These are phyloP conservation scores for Spathaspora gorwiae DNA, from an alignment of 805 yeast genomes.

Conservation along the genomic window DNA sequence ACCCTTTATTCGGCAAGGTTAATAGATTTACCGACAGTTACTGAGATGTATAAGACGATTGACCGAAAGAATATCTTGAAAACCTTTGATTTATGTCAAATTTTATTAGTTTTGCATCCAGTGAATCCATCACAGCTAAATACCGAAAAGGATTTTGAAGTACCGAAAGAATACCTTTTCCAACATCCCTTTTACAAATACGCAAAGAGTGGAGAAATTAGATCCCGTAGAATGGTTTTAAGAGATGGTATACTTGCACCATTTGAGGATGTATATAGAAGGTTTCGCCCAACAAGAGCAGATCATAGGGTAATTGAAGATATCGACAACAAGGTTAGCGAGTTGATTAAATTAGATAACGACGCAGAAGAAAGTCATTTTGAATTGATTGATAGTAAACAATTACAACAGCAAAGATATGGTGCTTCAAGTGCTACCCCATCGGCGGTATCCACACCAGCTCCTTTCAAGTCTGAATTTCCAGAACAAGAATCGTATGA, in stretches of 20 bases:
- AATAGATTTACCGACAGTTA: slow-evolving; percentile 83
- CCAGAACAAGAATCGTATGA: slow-evolving; percentile 23
- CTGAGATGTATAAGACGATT: slow-evolving; percentile 83
- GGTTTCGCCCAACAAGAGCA: slow-evolving; percentile 68
- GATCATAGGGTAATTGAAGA: slow-evolving; percentile 69
- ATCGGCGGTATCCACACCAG: slow-evolving; percentile 25
- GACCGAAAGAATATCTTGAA: slow-evolving; percentile 87
- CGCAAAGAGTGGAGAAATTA: slow-evolving; percentile 33
- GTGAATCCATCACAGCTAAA: slow-evolving; percentile 36
- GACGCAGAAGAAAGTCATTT: slow-evolving; percentile 78
- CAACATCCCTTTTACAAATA: slow-evolving; percentile 38
- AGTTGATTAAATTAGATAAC: slow-evolving; percentile 67
- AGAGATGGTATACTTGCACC: slow-evolving; percentile 87
- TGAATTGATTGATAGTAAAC: slow-evolving; percentile 62
- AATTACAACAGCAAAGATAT: slow-evolving; percentile 23
- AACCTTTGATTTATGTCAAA: slow-evolving; percentile 80
- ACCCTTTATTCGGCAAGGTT: slow-evolving; percentile 75
- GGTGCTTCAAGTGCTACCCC: slow-evolving; percentile 21
- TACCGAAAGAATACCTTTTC: slow-evolving; percentile 29
- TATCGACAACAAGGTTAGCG: slow-evolving; percentile 75
- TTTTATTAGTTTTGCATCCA: slow-evolving; percentile 66
- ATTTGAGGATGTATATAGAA: slow-evolving; percentile 59
- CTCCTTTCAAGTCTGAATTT: slow-evolving; percentile 9
- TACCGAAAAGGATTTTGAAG: slow-evolving; percentile 45
- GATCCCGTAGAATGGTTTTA: slow-evolving; percentile 44